A percentile compares a stretch with the other conserved stretches of the same genome.
Conservation (phyloP, 1,284 basidiomycete species). For the Kwoniella shivajii region DNA sequence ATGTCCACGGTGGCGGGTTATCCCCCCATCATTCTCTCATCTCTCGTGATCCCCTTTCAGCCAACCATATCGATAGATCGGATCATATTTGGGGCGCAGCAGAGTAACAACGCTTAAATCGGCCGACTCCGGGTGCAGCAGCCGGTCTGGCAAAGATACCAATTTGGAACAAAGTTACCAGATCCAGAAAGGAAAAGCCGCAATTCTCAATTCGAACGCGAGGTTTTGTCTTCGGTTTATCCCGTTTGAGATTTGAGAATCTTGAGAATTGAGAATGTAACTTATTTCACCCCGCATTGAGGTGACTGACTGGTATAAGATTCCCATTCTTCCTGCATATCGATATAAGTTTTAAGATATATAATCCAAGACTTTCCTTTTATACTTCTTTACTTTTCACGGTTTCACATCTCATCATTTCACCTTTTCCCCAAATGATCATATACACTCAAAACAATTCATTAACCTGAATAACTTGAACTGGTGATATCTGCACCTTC, state of each 20-base stretch:
- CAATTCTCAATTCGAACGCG: no score
- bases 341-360: not conserved
- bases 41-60: not conserved
- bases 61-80: no score
- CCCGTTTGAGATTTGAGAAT: not conserved
- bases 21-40: not conserved
- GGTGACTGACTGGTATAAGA: not conserved
- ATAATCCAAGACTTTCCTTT: not conserved
- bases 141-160: no score
- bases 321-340: not conserved
- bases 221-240: no score
- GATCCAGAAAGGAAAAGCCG: no score
- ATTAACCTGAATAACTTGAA: constrained; percentile 11
- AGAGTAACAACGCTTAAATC: no score
- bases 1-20: not conserved
- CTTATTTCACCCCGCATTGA: not conserved
- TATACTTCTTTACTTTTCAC: not conserved
- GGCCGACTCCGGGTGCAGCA: no score
- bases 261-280: not conserved
- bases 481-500: constrained; percentile 40
- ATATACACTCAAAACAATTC: not conserved
- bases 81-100: no score
- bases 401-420: no score
- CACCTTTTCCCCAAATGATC: not conserved
- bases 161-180: no score